A percentile compares a stretch with the other conserved stretches of the same genome.
Evolutionary conservation across 805 yeast genomes (phyloP).

Genomic region (Candida alai): DNA sequence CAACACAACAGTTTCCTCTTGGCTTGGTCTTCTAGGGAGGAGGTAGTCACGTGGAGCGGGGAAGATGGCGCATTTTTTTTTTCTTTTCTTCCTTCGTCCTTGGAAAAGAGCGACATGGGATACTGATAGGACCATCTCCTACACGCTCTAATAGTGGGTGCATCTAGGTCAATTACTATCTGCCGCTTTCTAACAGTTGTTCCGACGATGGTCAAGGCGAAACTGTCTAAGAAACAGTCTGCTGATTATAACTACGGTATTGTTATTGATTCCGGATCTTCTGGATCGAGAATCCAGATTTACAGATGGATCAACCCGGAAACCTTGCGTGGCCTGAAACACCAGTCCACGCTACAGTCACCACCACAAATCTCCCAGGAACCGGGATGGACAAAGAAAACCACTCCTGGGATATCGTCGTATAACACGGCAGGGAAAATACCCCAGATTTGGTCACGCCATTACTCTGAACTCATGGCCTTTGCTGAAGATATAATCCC

Average conservation of each 20-base stretch:
- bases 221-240: no score
- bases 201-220: no score
- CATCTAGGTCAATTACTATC: no score
- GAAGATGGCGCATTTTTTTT: no score
- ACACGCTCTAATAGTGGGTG: no score
- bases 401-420: conserved; percentile 80
- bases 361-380: conserved; percentile 68
- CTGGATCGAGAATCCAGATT: conserved; percentile 86
- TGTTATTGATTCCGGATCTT: conserved; percentile 92
- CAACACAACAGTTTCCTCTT: no score
- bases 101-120: no score
- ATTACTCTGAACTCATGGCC: conserved; percentile 59
- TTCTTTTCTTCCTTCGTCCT: no score
- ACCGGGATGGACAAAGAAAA: conserved; percentile 65
- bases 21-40: no score
- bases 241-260: conserved; percentile 70
- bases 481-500: conserved; percentile 77
- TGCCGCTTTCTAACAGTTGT: no score
- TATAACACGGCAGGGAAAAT: conserved; percentile 44
- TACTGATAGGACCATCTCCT: no score
- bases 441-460: conserved; percentile 62
- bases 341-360: conserved; percentile 39
- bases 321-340: conserved; percentile 16
- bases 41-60: no score
- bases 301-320: conserved; percentile 68